Conservation (phyloP, 306 rosid genomes). For the Medicago arabica region DNA sequence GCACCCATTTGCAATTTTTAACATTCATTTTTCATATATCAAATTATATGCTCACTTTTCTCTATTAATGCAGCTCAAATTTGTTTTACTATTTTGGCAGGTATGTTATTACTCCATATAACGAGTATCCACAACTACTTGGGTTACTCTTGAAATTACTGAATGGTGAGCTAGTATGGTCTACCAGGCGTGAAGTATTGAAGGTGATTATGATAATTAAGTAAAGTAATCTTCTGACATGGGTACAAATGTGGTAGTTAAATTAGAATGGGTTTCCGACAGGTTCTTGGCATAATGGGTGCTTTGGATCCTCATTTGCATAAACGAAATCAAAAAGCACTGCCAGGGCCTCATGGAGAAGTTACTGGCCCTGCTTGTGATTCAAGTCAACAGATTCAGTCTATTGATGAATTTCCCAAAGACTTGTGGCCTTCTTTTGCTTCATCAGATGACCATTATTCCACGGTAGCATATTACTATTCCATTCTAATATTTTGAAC, state of each 20-base stretch:
- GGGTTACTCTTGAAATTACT: slow-evolving; percentile 88
- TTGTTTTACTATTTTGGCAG: slow-evolving; percentile 50
- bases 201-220: slow-evolving; percentile 63
- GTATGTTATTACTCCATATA: slow-evolving; percentile 96
- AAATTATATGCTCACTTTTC: slow-evolving; percentile 32
- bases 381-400: slow-evolving; percentile 89
- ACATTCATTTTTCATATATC: slow-evolving; percentile 27
- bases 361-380: slow-evolving; percentile 81
- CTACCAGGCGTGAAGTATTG: slow-evolving; percentile 95
- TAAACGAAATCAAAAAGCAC: slow-evolving; percentile 78
- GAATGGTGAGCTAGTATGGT: slow-evolving; percentile 97
- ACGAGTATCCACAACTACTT: slow-evolving; percentile 85
- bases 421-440: slow-evolving; percentile 98
- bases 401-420: slow-evolving; percentile 82
- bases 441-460: slow-evolving; percentile 90
- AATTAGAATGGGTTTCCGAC: slow-evolving; percentile 40
- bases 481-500: slow-evolving; percentile 18
- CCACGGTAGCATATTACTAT: slow-evolving; percentile 67
- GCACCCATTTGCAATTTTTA: slow-evolving; percentile 23
- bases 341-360: slow-evolving; percentile 89
- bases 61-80: slow-evolving; percentile 19
- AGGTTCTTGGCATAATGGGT: slow-evolving; percentile 99
- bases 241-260: background rate
- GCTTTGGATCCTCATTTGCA: slow-evolving; percentile 97
- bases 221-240: slow-evolving; percentile 36